A percentile compares a stretch with the other conserved stretches of the same genome.
Evolutionary conservation across 306 rosid genomes (phyloP).

Genomic region (Ochetophila trinervis): DNA sequence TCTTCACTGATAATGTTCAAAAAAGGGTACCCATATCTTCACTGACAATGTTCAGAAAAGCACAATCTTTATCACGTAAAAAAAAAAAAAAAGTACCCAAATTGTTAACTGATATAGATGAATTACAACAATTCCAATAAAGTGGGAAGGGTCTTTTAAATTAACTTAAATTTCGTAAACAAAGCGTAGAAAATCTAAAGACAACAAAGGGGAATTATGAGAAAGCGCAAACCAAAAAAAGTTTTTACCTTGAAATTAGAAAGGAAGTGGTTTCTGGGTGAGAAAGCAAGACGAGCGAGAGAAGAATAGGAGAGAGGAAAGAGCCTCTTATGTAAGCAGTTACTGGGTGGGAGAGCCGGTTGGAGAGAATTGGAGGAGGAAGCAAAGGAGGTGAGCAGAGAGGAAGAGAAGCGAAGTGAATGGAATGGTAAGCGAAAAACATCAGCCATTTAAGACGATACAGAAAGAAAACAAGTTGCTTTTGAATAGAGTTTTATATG

Average conservation of each 20-base stretch:
- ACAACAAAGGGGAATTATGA: not conserved
- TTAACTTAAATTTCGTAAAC: conserved; percentile 15
- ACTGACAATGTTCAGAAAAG: not conserved
- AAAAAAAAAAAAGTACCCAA: conserved; percentile 6
- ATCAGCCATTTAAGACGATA: conserved; percentile 62
- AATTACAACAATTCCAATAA: conserved; percentile 7
- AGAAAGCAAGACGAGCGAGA: conserved; percentile 35
- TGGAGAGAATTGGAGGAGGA: conserved; percentile 43
- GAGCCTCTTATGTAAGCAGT: conserved; percentile 21
- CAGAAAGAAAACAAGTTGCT: not conserved
- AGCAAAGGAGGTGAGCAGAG: conserved; percentile 40
- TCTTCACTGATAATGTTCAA: not conserved
- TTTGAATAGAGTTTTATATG: not conserved
- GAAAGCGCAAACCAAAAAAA: not conserved
- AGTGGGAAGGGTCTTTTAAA: conserved; percentile 23
- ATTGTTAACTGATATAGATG: not conserved
- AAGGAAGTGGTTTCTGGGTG: conserved; percentile 48
- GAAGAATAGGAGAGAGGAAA: conserved; percentile 43
- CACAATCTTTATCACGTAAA: too few species aligned
- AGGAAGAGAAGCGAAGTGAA: conserved; percentile 51
- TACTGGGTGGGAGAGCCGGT: conserved; percentile 27
- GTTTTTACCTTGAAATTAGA: conserved; percentile 58
- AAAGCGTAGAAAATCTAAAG: too few species aligned
- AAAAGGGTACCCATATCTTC: too few species aligned
- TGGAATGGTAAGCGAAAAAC: conserved; percentile 54